Evolutionary conservation across 768 basidiomycete genomes (phyloP).

Genomic region (Calocera cornea): DNA sequence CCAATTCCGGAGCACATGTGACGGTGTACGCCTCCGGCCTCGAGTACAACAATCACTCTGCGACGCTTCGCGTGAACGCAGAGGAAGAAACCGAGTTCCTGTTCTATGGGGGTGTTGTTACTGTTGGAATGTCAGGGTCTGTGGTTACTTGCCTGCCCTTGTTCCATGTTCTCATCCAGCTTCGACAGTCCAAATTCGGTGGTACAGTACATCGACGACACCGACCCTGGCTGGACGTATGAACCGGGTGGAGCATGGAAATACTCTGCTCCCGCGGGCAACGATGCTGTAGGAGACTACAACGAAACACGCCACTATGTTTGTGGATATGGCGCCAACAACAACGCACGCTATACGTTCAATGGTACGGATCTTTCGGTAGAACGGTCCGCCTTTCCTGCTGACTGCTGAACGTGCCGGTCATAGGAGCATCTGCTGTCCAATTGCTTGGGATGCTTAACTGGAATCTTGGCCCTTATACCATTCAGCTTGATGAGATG

Average conservation of each 20-base stretch:
- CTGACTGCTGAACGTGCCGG: neutral
- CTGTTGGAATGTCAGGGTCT: neutral
- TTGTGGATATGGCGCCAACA: neutral
- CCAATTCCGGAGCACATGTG: neutral
- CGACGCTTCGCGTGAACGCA: neutral
- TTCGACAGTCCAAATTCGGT: neutral
- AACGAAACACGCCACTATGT: neutral
- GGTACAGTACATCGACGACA: neutral
- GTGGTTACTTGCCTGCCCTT: too few relatives aligned
- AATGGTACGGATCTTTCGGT: neutral
- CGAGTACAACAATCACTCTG: neutral
- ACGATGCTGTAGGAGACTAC: neutral
- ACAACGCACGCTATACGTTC: neutral
- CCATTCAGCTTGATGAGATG: neutral
- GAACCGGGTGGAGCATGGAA: neutral
- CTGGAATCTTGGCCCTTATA: neutral
- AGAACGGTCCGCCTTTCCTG: neutral
- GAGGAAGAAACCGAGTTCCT: neutral
- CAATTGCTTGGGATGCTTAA: neutral
- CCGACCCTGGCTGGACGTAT: neutral
- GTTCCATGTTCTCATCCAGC: neutral
- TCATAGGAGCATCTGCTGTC: neutral
- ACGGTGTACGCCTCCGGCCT: neutral
- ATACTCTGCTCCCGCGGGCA: neutral
- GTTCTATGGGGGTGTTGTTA: neutral